Evolutionary conservation across 139 green algal species (phyloP).

Genomic region (Ostreobium quekettii): DNA sequence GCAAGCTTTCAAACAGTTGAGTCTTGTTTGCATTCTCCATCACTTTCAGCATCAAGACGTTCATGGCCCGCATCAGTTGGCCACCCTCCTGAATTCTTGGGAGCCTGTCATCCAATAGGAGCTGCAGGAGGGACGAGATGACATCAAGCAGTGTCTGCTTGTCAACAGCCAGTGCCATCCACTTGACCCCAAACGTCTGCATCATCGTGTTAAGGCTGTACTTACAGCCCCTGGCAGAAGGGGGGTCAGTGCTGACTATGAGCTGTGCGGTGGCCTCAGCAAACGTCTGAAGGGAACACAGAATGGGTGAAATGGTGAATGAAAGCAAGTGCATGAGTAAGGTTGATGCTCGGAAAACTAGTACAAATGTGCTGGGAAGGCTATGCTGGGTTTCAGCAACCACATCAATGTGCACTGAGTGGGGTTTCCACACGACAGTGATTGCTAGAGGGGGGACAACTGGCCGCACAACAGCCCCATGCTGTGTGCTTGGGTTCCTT

Average conservation of each 20-base stretch:
- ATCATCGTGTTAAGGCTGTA: constrained; percentile 91
- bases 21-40: constrained; percentile 23
- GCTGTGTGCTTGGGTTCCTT: no score
- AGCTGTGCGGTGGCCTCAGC: constrained; percentile 18
- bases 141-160: constrained; percentile 33
- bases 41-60: constrained; percentile 36
- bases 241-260: background rate
- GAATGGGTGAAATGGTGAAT: no score
- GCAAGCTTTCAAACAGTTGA: constrained; percentile 8
- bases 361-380: no score
- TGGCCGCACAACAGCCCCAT: no score
- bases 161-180: constrained; percentile 20
- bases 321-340: no score
- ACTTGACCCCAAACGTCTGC: constrained; percentile 33
- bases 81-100: constrained; percentile 37
- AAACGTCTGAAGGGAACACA: no score
- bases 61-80: constrained; percentile 48
- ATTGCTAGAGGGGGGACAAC: no score
- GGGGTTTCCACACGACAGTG: no score
- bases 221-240: constrained; percentile 56
- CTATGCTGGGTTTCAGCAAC: no score
- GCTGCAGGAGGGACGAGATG: constrained; percentile 47
- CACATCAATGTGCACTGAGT: no score
- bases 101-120: constrained; percentile 56
- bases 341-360: no score